phyloP scores from a whole-genome alignment of 495 filamentous ascomycete species.

The Aspergillus saccharolyticus region DNA sequence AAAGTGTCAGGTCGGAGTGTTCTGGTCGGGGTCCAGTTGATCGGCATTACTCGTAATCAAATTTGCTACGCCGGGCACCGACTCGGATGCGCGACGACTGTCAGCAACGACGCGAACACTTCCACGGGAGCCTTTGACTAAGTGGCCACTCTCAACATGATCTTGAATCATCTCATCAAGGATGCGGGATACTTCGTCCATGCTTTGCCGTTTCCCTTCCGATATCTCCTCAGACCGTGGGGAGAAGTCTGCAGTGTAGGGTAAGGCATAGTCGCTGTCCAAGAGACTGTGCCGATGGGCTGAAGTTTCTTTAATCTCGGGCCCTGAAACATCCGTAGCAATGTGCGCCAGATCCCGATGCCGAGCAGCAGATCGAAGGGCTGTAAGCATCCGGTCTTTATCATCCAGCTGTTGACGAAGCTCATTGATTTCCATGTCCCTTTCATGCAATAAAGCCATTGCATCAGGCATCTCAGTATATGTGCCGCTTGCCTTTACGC shows the following conservation, averaged over 20 bases:
- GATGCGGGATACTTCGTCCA: constrained; percentile 85
- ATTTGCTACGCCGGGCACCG: constrained; percentile 22
- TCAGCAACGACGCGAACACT: constrained; percentile 45
- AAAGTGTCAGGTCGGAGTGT: background rate
- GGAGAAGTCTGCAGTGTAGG: constrained; percentile 11
- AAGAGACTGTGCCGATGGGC: constrained; percentile 14
- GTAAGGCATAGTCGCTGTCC: background rate
- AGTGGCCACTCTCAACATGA: constrained; percentile 64
- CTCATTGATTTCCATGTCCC: constrained; percentile 90
- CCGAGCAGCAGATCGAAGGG: constrained; percentile 77
- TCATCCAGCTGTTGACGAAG: constrained; percentile 87
- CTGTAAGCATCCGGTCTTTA: constrained; percentile 89
- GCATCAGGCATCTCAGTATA: constrained; percentile 65
- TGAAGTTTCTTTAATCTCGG: constrained; percentile 29
- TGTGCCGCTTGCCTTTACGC: constrained; percentile 52
- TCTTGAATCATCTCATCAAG: constrained; percentile 94
- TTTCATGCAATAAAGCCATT: constrained; percentile 69
- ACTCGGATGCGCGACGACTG: constrained; percentile 34
- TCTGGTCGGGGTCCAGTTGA: background rate
- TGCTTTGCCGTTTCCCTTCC: constrained; percentile 59
- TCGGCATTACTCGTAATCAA: constrained; percentile 21
- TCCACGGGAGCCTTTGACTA: constrained; percentile 55
- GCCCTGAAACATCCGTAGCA: constrained; percentile 36
- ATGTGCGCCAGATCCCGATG: constrained; percentile 81
- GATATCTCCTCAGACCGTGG: constrained; percentile 25